Evolutionary conservation across 2,329 filamentous ascomycete species (phyloP), one percentile per base, ranked within the genome.

Genomic region (Ophiocordyceps polyrhachis-furcata): DNA sequence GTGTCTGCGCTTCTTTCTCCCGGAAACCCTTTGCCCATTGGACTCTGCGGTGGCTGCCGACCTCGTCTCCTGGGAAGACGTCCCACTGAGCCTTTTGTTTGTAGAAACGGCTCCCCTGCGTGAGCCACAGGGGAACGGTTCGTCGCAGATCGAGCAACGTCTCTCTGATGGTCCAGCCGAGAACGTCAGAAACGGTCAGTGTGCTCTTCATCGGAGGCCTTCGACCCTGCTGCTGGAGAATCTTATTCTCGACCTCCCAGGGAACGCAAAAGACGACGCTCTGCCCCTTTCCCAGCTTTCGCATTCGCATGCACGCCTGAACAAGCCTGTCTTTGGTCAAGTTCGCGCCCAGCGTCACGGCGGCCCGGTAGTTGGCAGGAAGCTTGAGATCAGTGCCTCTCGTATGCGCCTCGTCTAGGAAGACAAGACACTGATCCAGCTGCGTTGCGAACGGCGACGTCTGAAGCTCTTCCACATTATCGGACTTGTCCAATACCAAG

Each of bases 341-440:
- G 4, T 65, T 63, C 0, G 76, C 66, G 0, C 81, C 81, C 0
- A 89, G 55, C 0, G 80, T 86, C 0, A 87, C 75, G 0, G 75
- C 76, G 0, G 81, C 83, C 0, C 74, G 63, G 49, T 78, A 79
- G 13, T 68, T 5, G 0, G 46, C 46, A 0, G 79, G 81, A 0
- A 85, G 57, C 31, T 70, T 72, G 0, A 87, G 53, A 49, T 88
- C 81, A 0, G 71, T 84, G 0, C 83, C 81, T 48, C 81, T 59
- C 0, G 81, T 83, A 48, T 87, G 81, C 0, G 72, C 69, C 46
- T 87, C 75, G 43, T 87, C 81, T 0, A 88, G 63, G 45, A 78
- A 87, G 0, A 86, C 65, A 0, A 83, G 55, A 45, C 81, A 87
- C 0, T 50, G 50, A 5, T 75, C 72, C 0, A 81, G 57, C 6